phyloP scores from a whole-genome alignment of 2,329 filamentous ascomycete genomes.

The Fusarium sp. region DNA sequence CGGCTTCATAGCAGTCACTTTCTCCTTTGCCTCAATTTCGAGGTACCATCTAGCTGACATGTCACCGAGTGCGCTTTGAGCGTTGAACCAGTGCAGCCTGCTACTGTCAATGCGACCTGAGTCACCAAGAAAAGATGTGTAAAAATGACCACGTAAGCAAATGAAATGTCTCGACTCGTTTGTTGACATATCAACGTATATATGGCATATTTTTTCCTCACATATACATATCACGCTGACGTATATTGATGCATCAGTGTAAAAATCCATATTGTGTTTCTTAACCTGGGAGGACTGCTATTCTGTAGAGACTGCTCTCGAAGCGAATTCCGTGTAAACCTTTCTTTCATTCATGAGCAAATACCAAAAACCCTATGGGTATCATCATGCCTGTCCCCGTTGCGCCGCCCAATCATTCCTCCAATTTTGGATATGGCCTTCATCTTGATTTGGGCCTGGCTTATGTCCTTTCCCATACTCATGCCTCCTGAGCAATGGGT shows the following conservation, averaged over 20 bases:
- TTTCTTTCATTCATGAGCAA: slow-evolving; percentile 19
- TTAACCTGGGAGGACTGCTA: slow-evolving; percentile 16
- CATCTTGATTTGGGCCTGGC: slow-evolving; percentile 10
- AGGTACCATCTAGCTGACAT: no score
- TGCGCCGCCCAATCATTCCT: slow-evolving; percentile 36
- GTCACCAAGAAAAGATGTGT: no score
- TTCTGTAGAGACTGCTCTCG: slow-evolving; percentile 37
- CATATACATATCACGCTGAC: background rate
- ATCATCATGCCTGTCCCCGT: slow-evolving; percentile 45
- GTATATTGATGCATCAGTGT: background rate
- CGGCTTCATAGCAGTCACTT: no score
- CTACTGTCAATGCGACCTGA: no score
- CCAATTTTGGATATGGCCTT: slow-evolving; percentile 19
- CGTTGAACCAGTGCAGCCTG: no score
- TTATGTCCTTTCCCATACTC: slow-evolving; percentile 11
- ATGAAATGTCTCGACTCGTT: background rate
- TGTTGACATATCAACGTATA: background rate
- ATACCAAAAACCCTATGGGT: slow-evolving; percentile 45
- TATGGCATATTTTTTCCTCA: background rate
- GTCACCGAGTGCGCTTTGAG: no score
- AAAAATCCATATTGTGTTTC: background rate
- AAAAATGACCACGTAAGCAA: background rate
- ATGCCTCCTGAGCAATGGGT: slow-evolving; percentile 48
- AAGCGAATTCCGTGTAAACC: slow-evolving; percentile 15
- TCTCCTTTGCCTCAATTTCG: no score